Conservation (phyloP, 352 stramenopile species). For the Phytophthora citricola region DNA sequence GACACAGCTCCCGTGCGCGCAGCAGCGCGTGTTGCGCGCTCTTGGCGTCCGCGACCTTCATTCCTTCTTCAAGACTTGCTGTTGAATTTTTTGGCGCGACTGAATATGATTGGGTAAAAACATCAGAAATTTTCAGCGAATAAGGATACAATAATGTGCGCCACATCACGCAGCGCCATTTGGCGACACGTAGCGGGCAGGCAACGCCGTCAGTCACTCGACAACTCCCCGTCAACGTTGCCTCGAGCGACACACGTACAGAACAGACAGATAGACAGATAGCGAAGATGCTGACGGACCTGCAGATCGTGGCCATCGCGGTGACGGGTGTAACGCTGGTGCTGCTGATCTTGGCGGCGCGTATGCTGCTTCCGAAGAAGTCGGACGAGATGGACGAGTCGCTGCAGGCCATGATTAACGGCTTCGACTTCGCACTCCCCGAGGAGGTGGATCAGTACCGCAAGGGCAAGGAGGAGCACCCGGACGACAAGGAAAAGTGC, state of each 20-base stretch:
- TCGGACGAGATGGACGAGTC: constrained; percentile 75
- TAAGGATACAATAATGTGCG: not conserved
- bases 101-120: constrained; percentile 23
- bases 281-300: constrained; percentile 62
- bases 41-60: constrained; percentile 2
- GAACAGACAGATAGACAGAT: constrained; percentile 14
- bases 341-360: constrained; percentile 69
- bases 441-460: constrained; percentile 85
- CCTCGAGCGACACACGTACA: constrained; percentile 3
- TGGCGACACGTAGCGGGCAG: constrained; percentile 44
- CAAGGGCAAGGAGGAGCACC: constrained; percentile 69
- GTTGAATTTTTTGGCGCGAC: constrained; percentile 14
- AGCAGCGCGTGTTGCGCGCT: constrained; percentile 44
- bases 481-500: constrained; percentile 67
- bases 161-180: constrained; percentile 16
- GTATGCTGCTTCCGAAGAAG: constrained; percentile 77
- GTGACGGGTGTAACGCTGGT: constrained; percentile 66
- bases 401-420: constrained; percentile 90
- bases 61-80: not conserved
- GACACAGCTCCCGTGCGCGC: constrained; percentile 66
- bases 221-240: constrained; percentile 12
- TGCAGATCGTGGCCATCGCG: constrained; percentile 74
- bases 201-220: constrained; percentile 27
- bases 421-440: constrained; percentile 87
- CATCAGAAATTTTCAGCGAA: not conserved